phyloP scores from a whole-genome alignment of 345 rosid species.

The Adansonia digitata region DNA sequence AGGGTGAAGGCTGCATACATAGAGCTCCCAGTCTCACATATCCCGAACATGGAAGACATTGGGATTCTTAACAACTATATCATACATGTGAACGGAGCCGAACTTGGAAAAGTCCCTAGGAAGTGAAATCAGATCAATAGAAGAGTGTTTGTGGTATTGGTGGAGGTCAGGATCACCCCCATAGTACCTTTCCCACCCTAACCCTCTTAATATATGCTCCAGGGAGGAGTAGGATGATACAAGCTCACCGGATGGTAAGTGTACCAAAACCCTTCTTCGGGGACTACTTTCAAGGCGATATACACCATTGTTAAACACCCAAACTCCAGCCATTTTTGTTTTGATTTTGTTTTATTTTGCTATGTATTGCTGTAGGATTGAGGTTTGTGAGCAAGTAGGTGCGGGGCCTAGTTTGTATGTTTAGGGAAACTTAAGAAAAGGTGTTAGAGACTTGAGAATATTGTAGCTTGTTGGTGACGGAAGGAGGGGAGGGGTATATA shows the following conservation, averaged over 20 bases:
- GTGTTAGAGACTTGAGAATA: not conserved
- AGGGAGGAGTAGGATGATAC: conserved; percentile 58
- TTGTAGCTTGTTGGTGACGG: conserved; percentile 11
- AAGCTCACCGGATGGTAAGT: conserved; percentile 60
- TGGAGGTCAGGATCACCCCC: conserved; percentile 49
- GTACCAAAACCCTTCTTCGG: conserved; percentile 53
- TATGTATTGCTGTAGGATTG: not conserved
- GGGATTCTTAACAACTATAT: conserved; percentile 79
- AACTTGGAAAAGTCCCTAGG: conserved; percentile 82
- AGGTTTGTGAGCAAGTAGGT: too few relatives aligned
- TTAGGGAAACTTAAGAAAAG: not conserved
- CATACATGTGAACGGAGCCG: conserved; percentile 79
- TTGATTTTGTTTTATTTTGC: not conserved
- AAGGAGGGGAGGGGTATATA: conserved; percentile 20
- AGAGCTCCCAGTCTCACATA: conserved; percentile 10
- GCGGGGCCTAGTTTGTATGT: not conserved
- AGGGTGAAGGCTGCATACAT: not conserved
- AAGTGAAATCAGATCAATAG: conserved; percentile 88
- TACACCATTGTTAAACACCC: conserved; percentile 73
- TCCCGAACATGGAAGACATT: conserved; percentile 78
- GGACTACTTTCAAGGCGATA: conserved; percentile 42
- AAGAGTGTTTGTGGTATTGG: conserved; percentile 78
- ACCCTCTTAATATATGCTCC: conserved; percentile 52
- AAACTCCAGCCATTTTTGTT: conserved; percentile 72
- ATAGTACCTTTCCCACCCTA: conserved; percentile 96